These are phyloP conservation scores for Pugionium cornutum DNA, from an alignment of 345 rosid genomes.

Conservation along the genomic window DNA sequence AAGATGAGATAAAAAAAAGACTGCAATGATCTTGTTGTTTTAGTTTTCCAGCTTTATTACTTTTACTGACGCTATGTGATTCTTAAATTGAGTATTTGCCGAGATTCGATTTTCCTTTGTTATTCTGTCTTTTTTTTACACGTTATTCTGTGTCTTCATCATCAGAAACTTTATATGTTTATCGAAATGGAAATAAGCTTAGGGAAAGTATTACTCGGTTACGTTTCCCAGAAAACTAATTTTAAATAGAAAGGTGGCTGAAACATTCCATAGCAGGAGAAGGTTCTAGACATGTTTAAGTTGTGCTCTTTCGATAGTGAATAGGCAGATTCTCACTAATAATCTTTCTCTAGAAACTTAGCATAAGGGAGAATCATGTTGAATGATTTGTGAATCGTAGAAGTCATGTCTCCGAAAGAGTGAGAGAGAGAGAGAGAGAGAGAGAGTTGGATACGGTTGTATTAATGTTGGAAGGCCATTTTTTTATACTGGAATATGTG, in stretches of 20 bases:
- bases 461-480: no score
- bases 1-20: no score
- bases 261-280: background rate
- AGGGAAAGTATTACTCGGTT: no score
- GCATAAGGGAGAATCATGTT: background rate
- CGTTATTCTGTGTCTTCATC: background rate
- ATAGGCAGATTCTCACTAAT: background rate
- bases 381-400: background rate
- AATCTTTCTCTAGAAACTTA: background rate
- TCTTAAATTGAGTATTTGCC: no score
- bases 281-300: background rate
- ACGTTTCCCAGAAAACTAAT: no score
- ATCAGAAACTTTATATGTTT: background rate
- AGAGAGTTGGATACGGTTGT: background rate
- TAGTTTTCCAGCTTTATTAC: no score
- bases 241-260: background rate
- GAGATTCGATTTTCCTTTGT: background rate
- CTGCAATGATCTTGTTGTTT: no score
- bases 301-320: background rate
- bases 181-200: no score
- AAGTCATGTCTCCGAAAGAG: background rate
- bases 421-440: no score
- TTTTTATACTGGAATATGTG: no score
- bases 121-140: no score
- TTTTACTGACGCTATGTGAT: no score